Percentiles rank a stretch among this genome's conserved stretches.
Evolutionary conservation across 139 green algal genomes (phyloP).

Genomic region (Limnomonas spitsbergensis): DNA sequence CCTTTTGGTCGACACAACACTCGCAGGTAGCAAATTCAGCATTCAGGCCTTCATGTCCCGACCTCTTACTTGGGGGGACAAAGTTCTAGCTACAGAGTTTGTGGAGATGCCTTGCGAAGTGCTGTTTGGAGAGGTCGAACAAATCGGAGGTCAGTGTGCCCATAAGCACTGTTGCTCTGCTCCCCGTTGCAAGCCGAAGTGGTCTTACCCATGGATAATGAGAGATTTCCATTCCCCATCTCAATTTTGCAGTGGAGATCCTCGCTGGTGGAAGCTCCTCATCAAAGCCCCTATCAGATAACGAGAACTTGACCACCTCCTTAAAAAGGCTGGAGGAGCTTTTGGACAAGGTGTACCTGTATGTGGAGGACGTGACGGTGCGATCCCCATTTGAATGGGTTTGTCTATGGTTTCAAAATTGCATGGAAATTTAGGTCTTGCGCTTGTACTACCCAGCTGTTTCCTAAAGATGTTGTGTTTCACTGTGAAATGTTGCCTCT

Average conservation of each 20-base stretch:
- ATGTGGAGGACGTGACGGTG: constrained; percentile 85
- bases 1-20: constrained; percentile 79
- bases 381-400: too few relatives aligned
- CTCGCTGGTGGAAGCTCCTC: not conserved
- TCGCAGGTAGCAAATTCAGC: constrained; percentile 52
- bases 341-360: constrained; percentile 60
- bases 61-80: constrained; percentile 28
- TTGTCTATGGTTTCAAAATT: too few relatives aligned
- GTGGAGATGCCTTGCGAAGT: constrained; percentile 80
- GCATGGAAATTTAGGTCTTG: too few relatives aligned
- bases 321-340: constrained; percentile 62
- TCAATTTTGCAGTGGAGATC: not conserved
- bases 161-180: too few relatives aligned
- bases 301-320: constrained; percentile 65
- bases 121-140: constrained; percentile 70
- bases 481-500: too few relatives aligned
- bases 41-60: constrained; percentile 73
- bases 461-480: too few relatives aligned
- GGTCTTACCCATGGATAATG: too few relatives aligned
- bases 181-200: too few relatives aligned
- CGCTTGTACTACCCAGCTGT: too few relatives aligned
- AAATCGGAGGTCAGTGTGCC: constrained; percentile 65
- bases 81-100: constrained; percentile 81
- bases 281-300: constrained; percentile 53
- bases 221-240: too few relatives aligned